These are phyloP conservation scores for Protomyces pachydermus DNA, from an alignment of 1,139 yeast species.

Conservation along the genomic window DNA sequence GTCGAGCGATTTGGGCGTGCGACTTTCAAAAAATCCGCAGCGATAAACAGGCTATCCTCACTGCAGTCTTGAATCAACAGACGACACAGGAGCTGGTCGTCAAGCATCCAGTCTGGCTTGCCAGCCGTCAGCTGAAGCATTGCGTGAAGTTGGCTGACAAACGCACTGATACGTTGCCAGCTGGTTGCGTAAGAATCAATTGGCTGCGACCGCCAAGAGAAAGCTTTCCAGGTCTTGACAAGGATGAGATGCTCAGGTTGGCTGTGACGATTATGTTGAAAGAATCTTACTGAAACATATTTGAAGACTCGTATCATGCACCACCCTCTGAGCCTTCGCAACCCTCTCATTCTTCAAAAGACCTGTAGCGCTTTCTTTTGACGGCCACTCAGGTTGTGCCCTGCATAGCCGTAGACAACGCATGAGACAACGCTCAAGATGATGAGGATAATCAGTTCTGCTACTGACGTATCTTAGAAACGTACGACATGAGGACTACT, in stretches of 20 bases:
- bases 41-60: no score
- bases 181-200: no score
- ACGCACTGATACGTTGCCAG: no score
- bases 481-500: neutral
- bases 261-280: slow-evolving; percentile 1
- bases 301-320: slow-evolving; percentile 1
- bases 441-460: slow-evolving; percentile 2
- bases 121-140: no score
- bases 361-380: neutral
- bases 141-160: no score
- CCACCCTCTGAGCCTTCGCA: slow-evolving; percentile 1
- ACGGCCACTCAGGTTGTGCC: neutral
- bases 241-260: neutral
- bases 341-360: neutral
- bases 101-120: no score
- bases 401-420: neutral
- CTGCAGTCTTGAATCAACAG: no score
- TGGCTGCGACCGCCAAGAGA: neutral
- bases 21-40: no score
- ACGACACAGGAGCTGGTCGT: no score
- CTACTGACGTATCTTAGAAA: slow-evolving; percentile 2
- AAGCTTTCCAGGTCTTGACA: neutral
- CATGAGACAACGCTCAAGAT: neutral
- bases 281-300: neutral
- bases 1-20: no score